Evolutionary conservation across 148 eudicot genomes (phyloP).

Genomic region (Spergularia marina): DNA sequence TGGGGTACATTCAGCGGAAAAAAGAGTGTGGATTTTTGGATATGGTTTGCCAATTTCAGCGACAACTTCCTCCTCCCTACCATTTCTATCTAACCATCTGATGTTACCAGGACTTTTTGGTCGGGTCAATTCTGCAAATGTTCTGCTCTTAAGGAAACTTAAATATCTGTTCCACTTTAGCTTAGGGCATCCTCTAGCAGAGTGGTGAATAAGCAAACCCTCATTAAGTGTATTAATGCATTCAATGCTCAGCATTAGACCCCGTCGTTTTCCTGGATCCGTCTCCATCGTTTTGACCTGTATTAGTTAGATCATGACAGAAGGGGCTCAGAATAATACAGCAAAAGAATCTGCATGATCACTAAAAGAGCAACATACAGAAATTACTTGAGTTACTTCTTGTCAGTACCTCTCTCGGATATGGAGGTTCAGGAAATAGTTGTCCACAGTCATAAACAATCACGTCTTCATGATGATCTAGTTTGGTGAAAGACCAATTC

Average conservation of each 20-base stretch:
- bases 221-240: conserved; percentile 81
- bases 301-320: conserved; percentile 7
- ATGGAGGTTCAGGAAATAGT: conserved; percentile 97
- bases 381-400: not conserved
- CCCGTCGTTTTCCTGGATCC: conserved; percentile 58
- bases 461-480: conserved; percentile 74
- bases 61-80: conserved; percentile 29
- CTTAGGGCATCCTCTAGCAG: conserved; percentile 69
- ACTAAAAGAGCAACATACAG: not conserved
- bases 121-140: conserved; percentile 63
- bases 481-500: conserved; percentile 92
- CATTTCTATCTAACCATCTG: conserved; percentile 43
- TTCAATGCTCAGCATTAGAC: conserved; percentile 64
- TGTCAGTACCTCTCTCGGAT: conserved; percentile 81
- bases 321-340: not conserved
- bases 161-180: conserved; percentile 82
- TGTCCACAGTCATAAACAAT: conserved; percentile 89
- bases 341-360: not conserved
- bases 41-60: conserved; percentile 42
- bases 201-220: conserved; percentile 74
- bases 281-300: conserved; percentile 73
- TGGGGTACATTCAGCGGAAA: conserved; percentile 86
- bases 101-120: conserved; percentile 61
- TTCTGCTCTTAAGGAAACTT: conserved; percentile 76
- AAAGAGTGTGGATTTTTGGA: conserved; percentile 81